Evolutionary conservation across 768 basidiomycete species (phyloP), one percentile per base, ranked within the genome.

Genomic region (Naganishia onofrii): DNA sequence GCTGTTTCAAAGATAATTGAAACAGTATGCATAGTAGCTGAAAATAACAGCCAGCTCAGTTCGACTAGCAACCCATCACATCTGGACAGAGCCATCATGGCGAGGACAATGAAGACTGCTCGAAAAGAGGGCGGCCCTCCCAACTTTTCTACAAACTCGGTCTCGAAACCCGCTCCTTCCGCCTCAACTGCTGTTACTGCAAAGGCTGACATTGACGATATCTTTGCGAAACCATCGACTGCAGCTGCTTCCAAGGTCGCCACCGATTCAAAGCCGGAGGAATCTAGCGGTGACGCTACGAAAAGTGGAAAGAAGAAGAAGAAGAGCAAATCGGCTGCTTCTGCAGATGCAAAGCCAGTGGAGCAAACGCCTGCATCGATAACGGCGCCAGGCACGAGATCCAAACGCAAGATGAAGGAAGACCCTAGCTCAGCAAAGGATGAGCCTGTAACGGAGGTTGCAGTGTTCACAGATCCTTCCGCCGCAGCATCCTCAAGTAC

Each of bases 231-330:
- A 32, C 52, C 68, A 12, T 44, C 55, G n/a, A n/a, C 52, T 29
- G 15, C 36, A 17, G 10, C 13, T 4, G 38, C 38, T 3, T 31
- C 67, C 8, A 17, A 19, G 23, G 12, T 44, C 38, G 15, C 38
- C 7, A 13, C 12, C 19, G 32, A 23, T 21, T 34, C 21, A 28
- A 34, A 19, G 32, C 44, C 2, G n/a, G 42, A 42, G 23, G 1
- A n/a, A 19, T 2, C 12, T 4, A 13, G 1, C 26, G 38, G 9
- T 7, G 23, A n/a, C 13, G 48, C 15, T 13, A 23, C 46, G 31
- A 71, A 28, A 54, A 44, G 34, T 9, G 75, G 66, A 52, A 76
- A 74, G 70, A 75, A 76, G 72, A 74, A 76, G 69, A 74, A 75
- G 73, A 74, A 74, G 38, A 74, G 71, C 52, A 69, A 66, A 13